phyloP scores from a whole-genome alignment of 495 filamentous ascomycete species.

The Antarctomyces pellizariae region DNA sequence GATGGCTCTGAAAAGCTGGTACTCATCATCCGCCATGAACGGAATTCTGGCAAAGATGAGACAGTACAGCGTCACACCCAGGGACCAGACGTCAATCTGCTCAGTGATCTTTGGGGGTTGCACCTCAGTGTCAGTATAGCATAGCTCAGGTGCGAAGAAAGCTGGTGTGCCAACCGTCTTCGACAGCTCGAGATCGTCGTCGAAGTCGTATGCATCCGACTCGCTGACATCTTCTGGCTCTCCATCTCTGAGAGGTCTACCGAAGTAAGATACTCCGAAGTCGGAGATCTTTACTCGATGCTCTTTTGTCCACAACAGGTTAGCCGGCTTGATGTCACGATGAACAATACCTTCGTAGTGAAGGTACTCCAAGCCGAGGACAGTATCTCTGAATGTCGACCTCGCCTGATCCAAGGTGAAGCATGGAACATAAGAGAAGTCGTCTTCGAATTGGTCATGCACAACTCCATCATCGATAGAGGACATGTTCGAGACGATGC shows the following conservation, averaged over 20 bases:
- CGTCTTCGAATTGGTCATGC: slow-evolving; percentile 45
- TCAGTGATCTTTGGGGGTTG: slow-evolving; percentile 29
- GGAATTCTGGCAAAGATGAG: slow-evolving; percentile 83
- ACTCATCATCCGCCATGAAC: slow-evolving; percentile 79
- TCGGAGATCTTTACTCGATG: slow-evolving; percentile 96
- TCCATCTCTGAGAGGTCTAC: slow-evolving; percentile 53
- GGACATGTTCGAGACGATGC: slow-evolving; percentile 35
- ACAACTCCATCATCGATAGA: slow-evolving; percentile 24
- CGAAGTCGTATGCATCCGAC: slow-evolving; percentile 59
- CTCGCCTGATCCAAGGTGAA: slow-evolving; percentile 73
- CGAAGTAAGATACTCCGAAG: slow-evolving; percentile 94
- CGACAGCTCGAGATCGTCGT: slow-evolving; percentile 80
- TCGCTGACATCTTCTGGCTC: slow-evolving; percentile 62
- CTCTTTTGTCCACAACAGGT: slow-evolving; percentile 68
- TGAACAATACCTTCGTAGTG: slow-evolving; percentile 95
- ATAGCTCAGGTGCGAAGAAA: slow-evolving; percentile 96
- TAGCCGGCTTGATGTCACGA: slow-evolving; percentile 97
- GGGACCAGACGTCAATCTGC: slow-evolving; percentile 87
- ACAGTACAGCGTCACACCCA: slow-evolving; percentile 89
- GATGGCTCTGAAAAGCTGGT: slow-evolving; percentile 71
- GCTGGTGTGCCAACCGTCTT: slow-evolving; percentile 96
- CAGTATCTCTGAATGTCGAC: slow-evolving; percentile 73
- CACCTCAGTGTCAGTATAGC: slow-evolving; percentile 41
- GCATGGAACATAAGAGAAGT: slow-evolving; percentile 75
- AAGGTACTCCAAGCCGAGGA: slow-evolving; percentile 83